Conservation (phyloP, 2,329 filamentous ascomycete genomes). For the Fusarium begoniae region DNA sequence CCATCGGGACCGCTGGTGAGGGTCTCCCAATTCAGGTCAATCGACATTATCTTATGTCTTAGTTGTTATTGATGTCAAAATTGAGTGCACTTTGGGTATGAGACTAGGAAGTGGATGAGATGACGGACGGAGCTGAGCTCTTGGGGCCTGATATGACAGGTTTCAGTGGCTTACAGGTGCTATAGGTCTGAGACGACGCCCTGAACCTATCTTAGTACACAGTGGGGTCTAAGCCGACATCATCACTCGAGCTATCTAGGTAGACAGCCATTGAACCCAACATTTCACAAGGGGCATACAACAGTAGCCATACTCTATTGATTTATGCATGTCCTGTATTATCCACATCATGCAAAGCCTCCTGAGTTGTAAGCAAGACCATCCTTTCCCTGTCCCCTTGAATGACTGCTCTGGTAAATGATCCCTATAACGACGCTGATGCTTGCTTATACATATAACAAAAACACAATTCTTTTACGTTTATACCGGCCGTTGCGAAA, state of each 20-base stretch:
- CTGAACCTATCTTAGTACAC: neutral
- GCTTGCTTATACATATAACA: constrained; percentile 11
- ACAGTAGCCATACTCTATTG: constrained; percentile 2
- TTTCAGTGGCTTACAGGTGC: constrained; percentile 12
- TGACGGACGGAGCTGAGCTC: neutral
- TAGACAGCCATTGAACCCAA: neutral
- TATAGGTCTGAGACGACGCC: neutral
- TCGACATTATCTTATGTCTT: constrained; percentile 73
- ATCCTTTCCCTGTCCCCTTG: neutral
- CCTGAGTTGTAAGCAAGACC: neutral
- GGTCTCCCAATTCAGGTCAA: constrained; percentile 96
- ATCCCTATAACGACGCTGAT: constrained; percentile 17
- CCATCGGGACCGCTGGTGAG: constrained; percentile 91
- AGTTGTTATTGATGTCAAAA: neutral
- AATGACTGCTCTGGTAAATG: constrained; percentile 23
- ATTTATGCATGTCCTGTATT: constrained; percentile 7
- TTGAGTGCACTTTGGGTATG: neutral
- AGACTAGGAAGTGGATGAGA: constrained; percentile 17
- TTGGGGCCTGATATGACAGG: neutral
- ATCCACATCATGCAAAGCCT: neutral
- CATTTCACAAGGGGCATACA: neutral
- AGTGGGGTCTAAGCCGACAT: neutral
- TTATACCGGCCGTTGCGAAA: constrained; percentile 6
- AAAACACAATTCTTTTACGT: constrained; percentile 18
- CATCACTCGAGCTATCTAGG: neutral